Base-by-base conservation (phyloP, 2,329 filamentous ascomycete species). In the Dothistroma septosporum region DNA sequence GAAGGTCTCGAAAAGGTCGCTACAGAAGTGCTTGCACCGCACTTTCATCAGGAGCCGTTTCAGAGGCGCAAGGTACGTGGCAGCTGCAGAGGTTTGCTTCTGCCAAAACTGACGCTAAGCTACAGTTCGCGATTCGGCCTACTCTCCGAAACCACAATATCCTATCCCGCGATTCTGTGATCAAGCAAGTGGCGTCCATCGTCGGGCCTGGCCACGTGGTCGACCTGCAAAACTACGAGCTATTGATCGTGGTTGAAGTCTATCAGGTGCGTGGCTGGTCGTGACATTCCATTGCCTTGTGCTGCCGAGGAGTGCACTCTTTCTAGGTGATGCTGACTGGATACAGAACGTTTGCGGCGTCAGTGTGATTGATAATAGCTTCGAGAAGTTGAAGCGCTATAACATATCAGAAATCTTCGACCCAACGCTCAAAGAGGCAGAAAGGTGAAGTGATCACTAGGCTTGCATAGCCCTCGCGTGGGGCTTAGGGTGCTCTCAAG, bases 111-210 rank as follows among this genome's bases (percentile, higher is more conserved):
- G 52, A 62, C 57, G 35, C 55, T 14, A 21, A 10, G 11, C 33
- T 53, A 50, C 63, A 93, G 90, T 94, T 91, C 75, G 90, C 90
- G n/a, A 92, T 95, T 67, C 85, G 90, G 49, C 85, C 88, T n/a
- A 88, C 85, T 14, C 85, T 91, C 63, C 86, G 90, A 58, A 90
- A 89, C 69, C 87, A 92, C 75, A 87, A 80, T 66, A 80, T 81
- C 3, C 80, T 93, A 62, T 87, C 84, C 67, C 83, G 89, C 61
- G 84, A 87, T 64, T 79, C 79, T 19, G 80, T 93, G 53, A 93
- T 94, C 74, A 85, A 87, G 69, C 84, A 83, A 64, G 82, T 93
- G 64, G 90, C 89, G 4, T 77, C 79, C 44, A 76, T 87, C 32
- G 83, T 92, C 62, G 85, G 86, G 54, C 77, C 81, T 10, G 81